Base-by-base conservation (phyloP, 2,329 filamentous ascomycete species). In the Ophidiomyces ophidiicola region DNA sequence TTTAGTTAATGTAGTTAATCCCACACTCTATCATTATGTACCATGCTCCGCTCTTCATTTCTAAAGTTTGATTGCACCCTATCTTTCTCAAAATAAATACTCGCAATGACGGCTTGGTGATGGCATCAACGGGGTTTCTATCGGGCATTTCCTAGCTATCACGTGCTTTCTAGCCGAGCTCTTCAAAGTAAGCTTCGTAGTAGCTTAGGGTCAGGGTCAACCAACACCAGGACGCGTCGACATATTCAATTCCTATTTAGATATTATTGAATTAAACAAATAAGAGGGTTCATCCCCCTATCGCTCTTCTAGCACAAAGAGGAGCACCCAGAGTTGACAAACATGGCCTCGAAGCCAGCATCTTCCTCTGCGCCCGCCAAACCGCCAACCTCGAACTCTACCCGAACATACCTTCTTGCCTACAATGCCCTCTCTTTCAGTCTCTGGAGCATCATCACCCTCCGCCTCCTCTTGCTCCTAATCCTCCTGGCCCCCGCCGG, bases 341-440 rank as follows among this genome's bases (percentile, higher is more conserved):
- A n/a, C n/a, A n/a, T n/a, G n/a, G n/a, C n/a, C n/a, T n/a, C n/a
- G n/a, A n/a, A n/a, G n/a, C n/a, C n/a, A n/a, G n/a, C n/a, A n/a
- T n/a, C n/a, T n/a, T n/a, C n/a, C n/a, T n/a, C n/a, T n/a, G n/a
- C 29, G 34, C 21, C 34, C 10, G 24, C 34, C 15, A 28, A 36
- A 36, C 24, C 34, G 10, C 34, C 34, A 2, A 15, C 33, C 11
- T 36, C 33, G 10, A 14, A 24, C 15, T 21, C 26, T 14, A 11
- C 32, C 29, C 55, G 28, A 15, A 30, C 28, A 6, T 94, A 94
- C 66, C 76, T 96, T 39, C 71, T 87, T 54, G 66, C 78, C 51
- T 98, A 96, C 73, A 96, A 96, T 64, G 70, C 76, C 52, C 55
- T 79, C 48, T 92, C 80, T 38, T 75, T 85, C 44, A 57, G 76